Evolutionary conservation across 441 rosid species (phyloP), one percentile per base, ranked within the genome.

Genomic region (Gossypium davidsonii): DNA sequence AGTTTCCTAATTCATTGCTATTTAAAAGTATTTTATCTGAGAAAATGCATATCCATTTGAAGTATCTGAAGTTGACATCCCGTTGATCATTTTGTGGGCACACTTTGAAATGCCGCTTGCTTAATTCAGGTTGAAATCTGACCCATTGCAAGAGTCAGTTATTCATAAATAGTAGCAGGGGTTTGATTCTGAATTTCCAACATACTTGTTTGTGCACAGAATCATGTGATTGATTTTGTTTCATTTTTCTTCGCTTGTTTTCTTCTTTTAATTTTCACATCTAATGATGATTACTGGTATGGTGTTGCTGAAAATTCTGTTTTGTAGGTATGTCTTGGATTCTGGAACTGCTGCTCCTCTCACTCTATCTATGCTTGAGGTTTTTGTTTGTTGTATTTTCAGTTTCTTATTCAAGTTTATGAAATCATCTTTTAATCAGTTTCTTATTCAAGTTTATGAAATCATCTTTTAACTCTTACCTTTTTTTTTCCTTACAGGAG

Each of bases 311-410:
- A 73, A 81, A 69, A 23, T 46, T 20, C 67, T 75, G 42, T 81
- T 84, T 72, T 82, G 76, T 72, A 96, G 99, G 98, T 96, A 96
- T 90, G 96, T 96, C 64, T 75, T 90, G 90, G 98, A 93, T 81
- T 81, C 99, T 77, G 93, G 90, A 82, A 88, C 90, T 76, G 98
- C 99, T 77, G 94, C 99, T 79, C 99, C 98, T 76, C 98, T 96
- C 73, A 88, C 94, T 71, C 86, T 96, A 59, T 93, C 96, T 64
- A 92, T 96, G 98, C 92, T 96, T 77, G 91, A 90, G 98, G 98
- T 96, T 74, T 83, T 76, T 70, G 75, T 80, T 76, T 71, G 56
- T 76, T 66, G 42, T 42, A 46, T 72, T 3, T 68, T 70, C 62
- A 9, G 31, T 48, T 70, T 71, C 49, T 46, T 73, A 31, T 34